Evolutionary conservation across 1,284 basidiomycete genomes (phyloP).

Genomic region (Ceratobasidium sp.): DNA sequence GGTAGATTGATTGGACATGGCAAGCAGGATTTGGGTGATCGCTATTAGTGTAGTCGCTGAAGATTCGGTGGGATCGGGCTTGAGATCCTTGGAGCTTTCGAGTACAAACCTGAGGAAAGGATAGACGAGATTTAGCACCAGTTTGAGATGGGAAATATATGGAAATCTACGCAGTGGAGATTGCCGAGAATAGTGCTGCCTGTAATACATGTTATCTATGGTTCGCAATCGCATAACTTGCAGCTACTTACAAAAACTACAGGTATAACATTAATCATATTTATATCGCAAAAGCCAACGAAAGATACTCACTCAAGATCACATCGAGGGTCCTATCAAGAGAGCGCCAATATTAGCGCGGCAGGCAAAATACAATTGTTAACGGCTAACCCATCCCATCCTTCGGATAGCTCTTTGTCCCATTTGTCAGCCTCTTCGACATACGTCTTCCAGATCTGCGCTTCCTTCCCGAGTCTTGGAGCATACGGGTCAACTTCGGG

Average conservation of each 20-base stretch:
- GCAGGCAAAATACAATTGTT: background rate
- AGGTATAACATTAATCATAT: background rate
- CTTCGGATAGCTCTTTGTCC: slow-evolving; percentile 27
- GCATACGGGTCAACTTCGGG: too few species aligned
- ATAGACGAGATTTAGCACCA: background rate
- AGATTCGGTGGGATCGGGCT: background rate
- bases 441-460: slow-evolving; percentile 39
- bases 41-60: background rate
- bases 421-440: slow-evolving; percentile 22
- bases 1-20: background rate
- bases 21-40: background rate
- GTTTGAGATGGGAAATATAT: background rate
- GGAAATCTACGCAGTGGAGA: background rate
- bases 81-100: slow-evolving; percentile 7
- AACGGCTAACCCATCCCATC: slow-evolving; percentile 20
- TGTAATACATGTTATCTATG: background rate
- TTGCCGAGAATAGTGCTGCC: slow-evolving; percentile 10
- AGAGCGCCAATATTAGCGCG: too few species aligned
- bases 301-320: background rate
- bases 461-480: too few species aligned
- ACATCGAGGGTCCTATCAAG: background rate
- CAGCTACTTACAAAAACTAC: background rate
- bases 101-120: slow-evolving; percentile 6
- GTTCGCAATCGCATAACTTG: background rate
- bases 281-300: background rate